Evolutionary conservation across 306 rosid species (phyloP).

Genomic region (Abrus pulchellus): DNA sequence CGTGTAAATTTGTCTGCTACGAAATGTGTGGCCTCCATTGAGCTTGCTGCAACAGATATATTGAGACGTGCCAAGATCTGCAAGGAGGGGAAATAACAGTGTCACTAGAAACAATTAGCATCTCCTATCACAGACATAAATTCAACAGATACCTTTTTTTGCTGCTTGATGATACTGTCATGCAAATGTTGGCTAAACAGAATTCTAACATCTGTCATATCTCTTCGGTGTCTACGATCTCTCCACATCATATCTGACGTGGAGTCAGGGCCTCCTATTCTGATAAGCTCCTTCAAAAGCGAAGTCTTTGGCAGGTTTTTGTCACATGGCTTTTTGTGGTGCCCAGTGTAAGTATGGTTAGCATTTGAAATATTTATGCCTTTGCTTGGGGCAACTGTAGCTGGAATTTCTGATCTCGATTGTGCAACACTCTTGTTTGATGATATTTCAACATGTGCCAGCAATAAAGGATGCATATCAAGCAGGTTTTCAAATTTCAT

Average conservation of each 20-base stretch:
- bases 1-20: constrained; percentile 89
- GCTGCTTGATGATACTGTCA: constrained; percentile 71
- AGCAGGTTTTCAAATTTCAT: constrained; percentile 33
- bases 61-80: constrained; percentile 79
- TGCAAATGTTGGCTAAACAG: constrained; percentile 90
- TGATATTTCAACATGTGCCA: constrained; percentile 48
- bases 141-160: constrained; percentile 74
- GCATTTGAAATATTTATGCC: constrained; percentile 47
- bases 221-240: constrained; percentile 80
- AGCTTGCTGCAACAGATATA: constrained; percentile 63
- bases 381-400: constrained; percentile 38
- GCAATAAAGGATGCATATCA: constrained; percentile 43
- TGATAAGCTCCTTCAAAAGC: constrained; percentile 63
- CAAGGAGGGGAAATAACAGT: constrained; percentile 48
- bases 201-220: constrained; percentile 72
- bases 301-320: constrained; percentile 59
- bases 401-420: constrained; percentile 42
- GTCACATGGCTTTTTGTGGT: constrained; percentile 50
- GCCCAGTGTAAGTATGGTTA: constrained; percentile 34
- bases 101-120: constrained; percentile 41
- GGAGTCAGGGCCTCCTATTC: constrained; percentile 58
- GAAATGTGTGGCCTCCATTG: constrained; percentile 91
- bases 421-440: constrained; percentile 42
- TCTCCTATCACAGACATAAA: constrained; percentile 26
- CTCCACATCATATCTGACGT: constrained; percentile 43